Conservation (phyloP, 306 rosid species). For the Cicer judaicum region DNA sequence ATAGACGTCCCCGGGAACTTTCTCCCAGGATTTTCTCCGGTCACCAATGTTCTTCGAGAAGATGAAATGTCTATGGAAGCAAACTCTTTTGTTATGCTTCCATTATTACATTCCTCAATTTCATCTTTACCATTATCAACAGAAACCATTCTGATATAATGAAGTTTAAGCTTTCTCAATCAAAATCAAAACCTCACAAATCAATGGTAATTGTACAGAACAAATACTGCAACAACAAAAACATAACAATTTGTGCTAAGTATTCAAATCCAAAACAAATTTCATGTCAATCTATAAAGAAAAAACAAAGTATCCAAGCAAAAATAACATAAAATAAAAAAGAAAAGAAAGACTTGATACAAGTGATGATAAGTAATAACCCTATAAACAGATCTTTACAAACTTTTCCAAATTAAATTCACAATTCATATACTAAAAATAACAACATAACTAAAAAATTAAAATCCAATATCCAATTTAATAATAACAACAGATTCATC, state of each 20-base stretch:
- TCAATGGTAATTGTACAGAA: slow-evolving; percentile 17
- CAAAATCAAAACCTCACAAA: slow-evolving; percentile 42
- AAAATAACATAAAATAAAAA: background rate
- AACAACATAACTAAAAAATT: background rate
- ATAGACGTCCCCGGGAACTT: slow-evolving; percentile 44
- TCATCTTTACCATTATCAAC: slow-evolving; percentile 65
- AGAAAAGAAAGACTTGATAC: background rate
- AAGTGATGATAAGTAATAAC: slow-evolving; percentile 12
- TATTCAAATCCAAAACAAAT: slow-evolving; percentile 35
- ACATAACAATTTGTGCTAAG: slow-evolving; percentile 21
- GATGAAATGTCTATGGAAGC: slow-evolving; percentile 55
- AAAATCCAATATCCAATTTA: slow-evolving; percentile 33
- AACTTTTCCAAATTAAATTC: background rate
- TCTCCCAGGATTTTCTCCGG: slow-evolving; percentile 52
- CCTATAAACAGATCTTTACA: slow-evolving; percentile 11
- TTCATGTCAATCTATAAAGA: slow-evolving; percentile 17
- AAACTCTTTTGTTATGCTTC: slow-evolving; percentile 47
- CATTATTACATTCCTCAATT: slow-evolving; percentile 57
- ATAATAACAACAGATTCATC: slow-evolving; percentile 33
- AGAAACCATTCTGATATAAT: slow-evolving; percentile 56
- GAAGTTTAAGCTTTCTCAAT: slow-evolving; percentile 31
- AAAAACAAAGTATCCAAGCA: background rate
- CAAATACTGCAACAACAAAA: slow-evolving; percentile 40
- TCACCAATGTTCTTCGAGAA: slow-evolving; percentile 55
- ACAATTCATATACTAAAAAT: slow-evolving; percentile 5